Evolutionary conservation across 2,329 filamentous ascomycete genomes (phyloP).

Genomic region (Lasiodiplodia theobromae): DNA sequence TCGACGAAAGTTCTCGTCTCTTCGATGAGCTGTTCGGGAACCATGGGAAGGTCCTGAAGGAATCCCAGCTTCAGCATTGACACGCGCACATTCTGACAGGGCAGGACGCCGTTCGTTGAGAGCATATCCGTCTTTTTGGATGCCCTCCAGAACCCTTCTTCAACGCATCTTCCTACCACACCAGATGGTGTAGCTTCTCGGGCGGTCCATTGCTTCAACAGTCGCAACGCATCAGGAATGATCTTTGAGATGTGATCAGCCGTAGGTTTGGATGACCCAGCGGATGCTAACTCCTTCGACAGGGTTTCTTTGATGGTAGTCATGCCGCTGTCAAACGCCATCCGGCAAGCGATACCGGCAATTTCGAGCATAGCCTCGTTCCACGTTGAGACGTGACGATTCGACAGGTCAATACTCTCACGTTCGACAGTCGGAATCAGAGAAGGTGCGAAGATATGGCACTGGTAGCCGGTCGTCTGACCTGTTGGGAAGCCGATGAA

Average conservation of each 20-base stretch:
- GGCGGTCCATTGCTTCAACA: slow-evolving; percentile 86
- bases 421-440: slow-evolving; percentile 97
- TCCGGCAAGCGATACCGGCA: slow-evolving; percentile 85
- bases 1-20: slow-evolving; percentile 74
- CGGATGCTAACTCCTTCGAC: slow-evolving; percentile 3
- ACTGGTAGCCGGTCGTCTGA: slow-evolving; percentile 91
- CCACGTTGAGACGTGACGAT: slow-evolving; percentile 92
- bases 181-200: slow-evolving; percentile 87
- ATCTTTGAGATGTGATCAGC: slow-evolving; percentile 44
- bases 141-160: slow-evolving; percentile 95
- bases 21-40: slow-evolving; percentile 77
- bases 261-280: slow-evolving; percentile 59
- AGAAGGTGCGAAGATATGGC: slow-evolving; percentile 94
- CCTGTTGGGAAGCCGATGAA: slow-evolving; percentile 98
- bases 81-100: slow-evolving; percentile 83
- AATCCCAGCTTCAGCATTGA: slow-evolving; percentile 76
- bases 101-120: slow-evolving; percentile 84
- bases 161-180: slow-evolving; percentile 83
- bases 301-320: slow-evolving; percentile 64
- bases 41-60: slow-evolving; percentile 84
- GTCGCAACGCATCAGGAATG: slow-evolving; percentile 64
- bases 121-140: slow-evolving; percentile 84
- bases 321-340: slow-evolving; percentile 92
- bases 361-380: slow-evolving; percentile 92
- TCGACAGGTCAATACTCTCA: slow-evolving; percentile 96